These are phyloP conservation scores for Phtheirospermum japonicum DNA, from an alignment of 257 asterid genomes.

Conservation along the genomic window DNA sequence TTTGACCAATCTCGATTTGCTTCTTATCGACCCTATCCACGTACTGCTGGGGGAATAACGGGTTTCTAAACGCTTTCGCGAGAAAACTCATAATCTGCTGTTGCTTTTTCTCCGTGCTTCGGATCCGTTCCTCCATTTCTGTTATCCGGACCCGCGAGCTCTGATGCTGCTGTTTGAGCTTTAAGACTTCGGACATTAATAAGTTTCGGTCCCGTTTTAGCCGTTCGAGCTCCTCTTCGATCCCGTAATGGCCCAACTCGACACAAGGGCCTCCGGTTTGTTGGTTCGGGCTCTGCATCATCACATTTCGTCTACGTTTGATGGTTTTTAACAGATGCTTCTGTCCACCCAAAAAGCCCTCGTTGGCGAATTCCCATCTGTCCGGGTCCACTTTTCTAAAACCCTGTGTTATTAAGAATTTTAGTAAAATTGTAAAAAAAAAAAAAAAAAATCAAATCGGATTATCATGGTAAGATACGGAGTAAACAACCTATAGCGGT, in stretches of 20 bases:
- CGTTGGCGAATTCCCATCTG: constrained; percentile 93
- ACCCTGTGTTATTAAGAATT: constrained; percentile 52
- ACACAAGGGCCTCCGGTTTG: constrained; percentile 51
- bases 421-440: constrained; percentile 28
- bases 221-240: constrained; percentile 74
- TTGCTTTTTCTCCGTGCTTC: constrained; percentile 56
- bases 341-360: constrained; percentile 87
- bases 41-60: constrained; percentile 51
- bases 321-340: constrained; percentile 85
- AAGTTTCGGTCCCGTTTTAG: constrained; percentile 51
- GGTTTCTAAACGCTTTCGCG: constrained; percentile 61
- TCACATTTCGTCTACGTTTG: constrained; percentile 62
- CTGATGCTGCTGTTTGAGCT: constrained; percentile 72
- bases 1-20: constrained; percentile 60
- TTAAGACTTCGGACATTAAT: constrained; percentile 59
- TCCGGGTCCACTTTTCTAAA: constrained; percentile 89
- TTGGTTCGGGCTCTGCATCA: constrained; percentile 31
- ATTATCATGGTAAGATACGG: constrained; percentile 27
- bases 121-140: constrained; percentile 60
- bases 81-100: constrained; percentile 63
- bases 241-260: constrained; percentile 60
- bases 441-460: background rate
- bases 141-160: constrained; percentile 45
- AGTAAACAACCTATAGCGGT: constrained; percentile 36
- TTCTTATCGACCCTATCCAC: constrained; percentile 30